Base-by-base conservation (phyloP, 768 basidiomycete genomes). In the Pisolithus marmoratus region DNA sequence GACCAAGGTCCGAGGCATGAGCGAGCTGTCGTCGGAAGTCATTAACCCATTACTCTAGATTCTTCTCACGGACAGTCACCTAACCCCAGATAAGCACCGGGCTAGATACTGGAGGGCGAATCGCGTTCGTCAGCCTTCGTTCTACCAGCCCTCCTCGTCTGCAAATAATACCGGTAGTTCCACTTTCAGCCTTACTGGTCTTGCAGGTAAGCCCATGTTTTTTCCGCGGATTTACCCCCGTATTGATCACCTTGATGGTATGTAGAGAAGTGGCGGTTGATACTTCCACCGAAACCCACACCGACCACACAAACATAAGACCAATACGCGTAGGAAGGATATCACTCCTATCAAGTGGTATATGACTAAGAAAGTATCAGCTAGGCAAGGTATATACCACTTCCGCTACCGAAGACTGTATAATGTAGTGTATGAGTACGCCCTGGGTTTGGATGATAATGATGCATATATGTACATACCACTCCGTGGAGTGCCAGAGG, bases 51-150 rank as follows among this genome's bases (percentile, higher is more conserved):
- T 14, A 5, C 29, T 3, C 38, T 22, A 65, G 64, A 51, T 65
- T 51, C 48, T 63, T 41, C 50, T 65, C 7, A 55, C 65, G 9
- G 64, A 66, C 8, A 61, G 58, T 17, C 59, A 64, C 19, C 36
- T 63, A 3, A 5, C 55, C 17, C 41, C 56, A 0, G 62, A 56
- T 44, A 54, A 60, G 9, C 64, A 66, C 54, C 65, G 65, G 29
- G 63, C 60, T 43, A 59, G 64, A 37, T 66, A 53, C 65, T 66
- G 64, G 64, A 66, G 51, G 31, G 64, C 65, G 9, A 67, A 51
- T 34, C 64, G 65, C 20, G 57, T 60, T 50, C 60, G 64, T 36
- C 64, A 66, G 45, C 27, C 12, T 38, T 66, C 64, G 11, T 66
- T 67, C 53, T 66, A 66, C 47, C 65, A 64, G 45, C 51, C 62